Evolutionary conservation across 2,329 filamentous ascomycete species (phyloP).

Genomic region (Stagonosporopsis vannaccii): DNA sequence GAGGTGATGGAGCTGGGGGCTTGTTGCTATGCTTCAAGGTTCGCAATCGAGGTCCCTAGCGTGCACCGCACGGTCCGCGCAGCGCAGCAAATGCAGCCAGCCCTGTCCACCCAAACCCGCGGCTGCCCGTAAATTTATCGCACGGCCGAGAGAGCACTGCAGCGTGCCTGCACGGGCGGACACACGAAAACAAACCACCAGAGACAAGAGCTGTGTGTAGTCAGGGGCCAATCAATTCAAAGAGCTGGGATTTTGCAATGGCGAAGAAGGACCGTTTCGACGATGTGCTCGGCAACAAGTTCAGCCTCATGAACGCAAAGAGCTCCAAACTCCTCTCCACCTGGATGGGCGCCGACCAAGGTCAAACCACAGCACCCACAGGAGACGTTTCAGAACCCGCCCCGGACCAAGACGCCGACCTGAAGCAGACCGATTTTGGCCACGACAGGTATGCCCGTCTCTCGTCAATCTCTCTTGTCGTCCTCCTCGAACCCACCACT

Average conservation of each 20-base stretch:
- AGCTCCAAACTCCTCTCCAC: constrained; percentile 63
- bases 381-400: constrained; percentile 47
- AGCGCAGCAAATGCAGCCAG: neutral
- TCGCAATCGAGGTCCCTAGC: constrained; percentile 42
- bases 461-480: too few species aligned
- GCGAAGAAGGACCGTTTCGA: constrained; percentile 51
- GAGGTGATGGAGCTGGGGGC: constrained; percentile 35
- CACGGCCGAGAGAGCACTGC: constrained; percentile 34
- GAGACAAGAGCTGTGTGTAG: constrained; percentile 5
- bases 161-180: constrained; percentile 9
- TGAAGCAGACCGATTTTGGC: constrained; percentile 61
- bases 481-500: too few species aligned
- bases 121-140: constrained; percentile 16
- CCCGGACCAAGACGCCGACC: constrained; percentile 60
- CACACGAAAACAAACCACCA: constrained; percentile 4
- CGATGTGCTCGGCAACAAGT: constrained; percentile 63
- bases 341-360: constrained; percentile 60
- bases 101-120: too few species aligned
- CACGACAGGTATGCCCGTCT: constrained; percentile 58
- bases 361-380: constrained; percentile 29
- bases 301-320: constrained; percentile 62
- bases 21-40: constrained; percentile 34
- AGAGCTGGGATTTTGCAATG: constrained; percentile 28
- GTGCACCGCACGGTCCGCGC: constrained; percentile 20
- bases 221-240: neutral